Conservation (phyloP, 78 protist genomes). For the Capsaspora owczarzaki region DNA sequence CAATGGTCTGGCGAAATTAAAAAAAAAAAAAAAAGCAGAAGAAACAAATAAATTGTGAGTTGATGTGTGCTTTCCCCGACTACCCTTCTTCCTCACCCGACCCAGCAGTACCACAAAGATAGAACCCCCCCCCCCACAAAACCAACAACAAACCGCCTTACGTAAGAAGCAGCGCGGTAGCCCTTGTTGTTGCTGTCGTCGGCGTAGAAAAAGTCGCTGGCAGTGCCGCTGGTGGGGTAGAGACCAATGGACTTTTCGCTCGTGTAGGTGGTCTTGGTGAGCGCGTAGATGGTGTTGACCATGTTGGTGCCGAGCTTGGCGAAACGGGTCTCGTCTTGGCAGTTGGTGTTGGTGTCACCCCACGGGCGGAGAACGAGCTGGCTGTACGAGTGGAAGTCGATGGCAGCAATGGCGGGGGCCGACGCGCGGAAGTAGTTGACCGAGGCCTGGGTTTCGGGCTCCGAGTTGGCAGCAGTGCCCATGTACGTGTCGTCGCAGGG, state of each 20-base stretch:
- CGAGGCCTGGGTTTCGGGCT: conserved; percentile 3
- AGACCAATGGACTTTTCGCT: neutral
- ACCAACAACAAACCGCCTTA: neutral
- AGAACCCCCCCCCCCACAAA: too few species aligned
- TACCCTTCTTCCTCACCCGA: too few species aligned
- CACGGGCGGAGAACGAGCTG: conserved; percentile 32
- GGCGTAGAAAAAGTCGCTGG: conserved; percentile 16
- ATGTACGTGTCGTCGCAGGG: conserved; percentile 42
- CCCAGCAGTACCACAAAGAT: too few species aligned
- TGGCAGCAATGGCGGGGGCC: neutral
- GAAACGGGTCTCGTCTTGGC: neutral
- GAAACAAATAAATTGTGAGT: too few species aligned
- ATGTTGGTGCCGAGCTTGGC: neutral
- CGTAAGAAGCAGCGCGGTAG: neutral
- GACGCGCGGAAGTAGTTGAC: neutral
- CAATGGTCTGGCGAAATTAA: neutral
- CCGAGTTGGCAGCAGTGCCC: conserved; percentile 9
- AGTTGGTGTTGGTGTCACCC: conserved; percentile 1
- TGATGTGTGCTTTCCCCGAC: neutral
- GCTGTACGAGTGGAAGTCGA: conserved; percentile 24
- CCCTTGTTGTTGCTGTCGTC: neutral
- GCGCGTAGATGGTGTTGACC: neutral
- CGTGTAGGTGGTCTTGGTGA: neutral
- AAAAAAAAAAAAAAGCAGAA: too few species aligned
- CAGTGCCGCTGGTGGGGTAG: conserved; percentile 22